Evolutionary conservation across 768 basidiomycete genomes (phyloP).

Genomic region (Cyathus striatus): DNA sequence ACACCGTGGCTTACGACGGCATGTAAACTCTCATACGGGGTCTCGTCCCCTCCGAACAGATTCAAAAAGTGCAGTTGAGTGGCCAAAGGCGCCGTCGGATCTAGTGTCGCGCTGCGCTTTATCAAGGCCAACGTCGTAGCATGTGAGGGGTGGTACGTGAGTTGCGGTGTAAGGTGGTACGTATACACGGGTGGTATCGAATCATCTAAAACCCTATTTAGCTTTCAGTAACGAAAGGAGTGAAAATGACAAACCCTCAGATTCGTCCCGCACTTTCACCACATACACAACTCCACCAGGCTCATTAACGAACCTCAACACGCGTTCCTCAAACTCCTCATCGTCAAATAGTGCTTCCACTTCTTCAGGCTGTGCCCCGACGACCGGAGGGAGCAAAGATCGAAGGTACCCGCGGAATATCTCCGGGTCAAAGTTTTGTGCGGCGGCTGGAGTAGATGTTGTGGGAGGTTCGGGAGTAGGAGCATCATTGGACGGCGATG

Average conservation of each 20-base stretch:
- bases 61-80: constrained; percentile 89
- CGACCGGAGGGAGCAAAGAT: constrained; percentile 70
- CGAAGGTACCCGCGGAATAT: constrained; percentile 70
- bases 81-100: constrained; percentile 74
- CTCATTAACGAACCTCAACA: constrained; percentile 71
- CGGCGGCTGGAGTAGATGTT: no score
- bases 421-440: constrained; percentile 56
- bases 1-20: constrained; percentile 93
- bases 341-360: constrained; percentile 65
- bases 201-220: constrained; percentile 4
- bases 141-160: constrained; percentile 77
- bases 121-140: constrained; percentile 90
- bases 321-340: constrained; percentile 72
- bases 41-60: constrained; percentile 82
- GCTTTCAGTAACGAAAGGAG: constrained; percentile 5
- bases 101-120: constrained; percentile 83
- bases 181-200: constrained; percentile 44
- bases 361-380: constrained; percentile 67
- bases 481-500: constrained; percentile 20
- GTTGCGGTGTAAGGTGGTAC: constrained; percentile 65
- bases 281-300: constrained; percentile 77
- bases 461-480: constrained; percentile 15
- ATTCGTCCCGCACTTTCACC: constrained; percentile 71
- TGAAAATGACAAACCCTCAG: constrained; percentile 51
- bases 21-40: constrained; percentile 93